Percentiles rank a stretch among this genome's conserved stretches.
Conservation (phyloP, 2,329 filamentous ascomycete genomes). For the Fusarium torreyae region DNA sequence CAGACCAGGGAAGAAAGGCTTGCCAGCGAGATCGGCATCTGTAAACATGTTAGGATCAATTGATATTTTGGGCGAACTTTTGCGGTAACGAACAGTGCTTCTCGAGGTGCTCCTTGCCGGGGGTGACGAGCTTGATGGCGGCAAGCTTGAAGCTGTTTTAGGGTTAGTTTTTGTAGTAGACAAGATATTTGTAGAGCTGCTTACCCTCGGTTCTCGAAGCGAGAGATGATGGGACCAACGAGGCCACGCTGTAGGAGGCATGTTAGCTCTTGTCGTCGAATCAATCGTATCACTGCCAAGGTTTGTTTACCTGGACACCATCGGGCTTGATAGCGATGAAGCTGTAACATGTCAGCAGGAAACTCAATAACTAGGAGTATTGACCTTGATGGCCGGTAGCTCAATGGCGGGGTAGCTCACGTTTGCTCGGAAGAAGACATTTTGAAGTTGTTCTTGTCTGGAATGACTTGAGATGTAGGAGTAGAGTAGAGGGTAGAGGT, state of each 20-base stretch:
- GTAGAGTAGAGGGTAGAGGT: constrained; percentile 44
- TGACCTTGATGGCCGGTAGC: constrained; percentile 8
- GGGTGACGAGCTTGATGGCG: constrained; percentile 94
- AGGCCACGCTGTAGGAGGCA: constrained; percentile 83
- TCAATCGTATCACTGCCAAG: constrained; percentile 1
- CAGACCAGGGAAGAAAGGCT: constrained; percentile 97
- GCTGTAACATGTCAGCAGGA: constrained; percentile 66
- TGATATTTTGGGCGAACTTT: constrained; percentile 18
- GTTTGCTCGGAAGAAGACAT: constrained; percentile 88
- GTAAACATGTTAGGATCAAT: constrained; percentile 50
- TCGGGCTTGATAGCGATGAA: constrained; percentile 99
- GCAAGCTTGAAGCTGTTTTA: constrained; percentile 90
- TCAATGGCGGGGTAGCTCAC: constrained; percentile 69
- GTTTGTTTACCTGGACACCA: constrained; percentile 88
- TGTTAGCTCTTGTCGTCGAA: constrained; percentile 31
- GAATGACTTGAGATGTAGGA: constrained; percentile 50
- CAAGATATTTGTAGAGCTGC: constrained; percentile 50
- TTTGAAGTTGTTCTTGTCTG: constrained; percentile 59
- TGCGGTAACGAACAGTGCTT: constrained; percentile 79
- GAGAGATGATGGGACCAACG: constrained; percentile 95
- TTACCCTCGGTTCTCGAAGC: constrained; percentile 96
- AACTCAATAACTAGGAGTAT: constrained; percentile 41
- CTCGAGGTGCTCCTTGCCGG: constrained; percentile 96
- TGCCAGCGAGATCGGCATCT: constrained; percentile 89
- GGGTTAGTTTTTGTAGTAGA: constrained; percentile 30